Conservation (phyloP, 176 grass and related monocot species). For the Oryza meyeriana region DNA sequence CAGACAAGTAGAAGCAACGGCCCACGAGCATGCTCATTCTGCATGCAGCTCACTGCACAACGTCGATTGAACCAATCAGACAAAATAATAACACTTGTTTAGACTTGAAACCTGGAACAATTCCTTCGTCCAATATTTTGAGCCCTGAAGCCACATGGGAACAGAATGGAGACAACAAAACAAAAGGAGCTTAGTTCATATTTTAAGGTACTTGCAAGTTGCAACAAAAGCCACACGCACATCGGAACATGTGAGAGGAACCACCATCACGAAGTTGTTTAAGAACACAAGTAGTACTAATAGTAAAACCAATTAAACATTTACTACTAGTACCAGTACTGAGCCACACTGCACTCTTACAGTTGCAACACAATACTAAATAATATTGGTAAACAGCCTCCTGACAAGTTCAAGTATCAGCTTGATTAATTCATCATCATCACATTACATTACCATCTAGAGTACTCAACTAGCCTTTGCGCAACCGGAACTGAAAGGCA, state of each 20-base stretch:
- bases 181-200: neutral
- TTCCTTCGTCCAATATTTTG: neutral
- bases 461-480: neutral
- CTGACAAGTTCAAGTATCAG: neutral
- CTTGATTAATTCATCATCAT: neutral
- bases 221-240: conserved; percentile 5
- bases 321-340: neutral
- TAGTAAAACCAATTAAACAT: neutral
- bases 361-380: neutral
- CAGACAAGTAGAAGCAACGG: neutral
- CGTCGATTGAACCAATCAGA: neutral
- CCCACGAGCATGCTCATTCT: neutral
- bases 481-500: neutral
- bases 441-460: neutral
- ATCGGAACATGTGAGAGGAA: conserved; percentile 2
- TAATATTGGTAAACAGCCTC: neutral
- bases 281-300: conserved; percentile 5
- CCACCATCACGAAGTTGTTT: conserved; percentile 1
- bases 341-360: neutral
- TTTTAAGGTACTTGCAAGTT: neutral
- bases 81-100: neutral
- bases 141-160: conserved; percentile 22
- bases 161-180: conserved; percentile 27
- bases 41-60: neutral
- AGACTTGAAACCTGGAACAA: neutral